Evolutionary conservation across 148 eudicot species (phyloP), one percentile per base, ranked within the genome.

Genomic region (Camellia sinensis): DNA sequence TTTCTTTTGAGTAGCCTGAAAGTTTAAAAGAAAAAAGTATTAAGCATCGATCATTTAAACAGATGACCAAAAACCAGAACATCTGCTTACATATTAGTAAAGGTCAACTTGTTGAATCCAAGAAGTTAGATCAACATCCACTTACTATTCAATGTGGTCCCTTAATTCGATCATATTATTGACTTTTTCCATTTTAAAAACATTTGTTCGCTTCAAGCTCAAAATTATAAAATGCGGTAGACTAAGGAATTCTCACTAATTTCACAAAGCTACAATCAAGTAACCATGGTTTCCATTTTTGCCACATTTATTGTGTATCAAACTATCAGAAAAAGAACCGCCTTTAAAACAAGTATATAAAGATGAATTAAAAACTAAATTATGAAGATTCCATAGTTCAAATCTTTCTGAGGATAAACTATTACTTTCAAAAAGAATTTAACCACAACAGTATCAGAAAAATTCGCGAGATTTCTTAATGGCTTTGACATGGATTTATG

Each of bases 1-100:
- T 87, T 93, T 88, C 91, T 92, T 96, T 81, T 91, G 87, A 79
- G 99, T 96, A 75, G 99, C 99, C 99, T 96, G 95, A 75, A 78
- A 73, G 60, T 67, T 65, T 56, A 65, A 37, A 29, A 70, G 12
- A 46, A 76, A 82, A 59, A 44, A 68, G 67, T 17, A 59, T 5
- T 52, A 21, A 53, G 63, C 0, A n/a, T 7, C 41, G 17, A 56
- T 68, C 11, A 40, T 13, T 18, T 2, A 53, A 78, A 40, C 1
- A 78, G 52, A 77, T 64, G 22, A 11, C 8, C 54, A 66, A 61
- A 41, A 19, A 15, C 71, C 19, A 63, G 69, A 60, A 79, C 59
- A 13, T 45, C 63, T 29, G 53, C 54, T 6, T n/a, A 41, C 46
- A 53, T 29, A 67, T 17, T 11, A 13, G 3, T 5, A 40, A 37